These are phyloP conservation scores for Zoysia matrella DNA, from an alignment of 202 grass and related monocot genomes.

Conservation along the genomic window DNA sequence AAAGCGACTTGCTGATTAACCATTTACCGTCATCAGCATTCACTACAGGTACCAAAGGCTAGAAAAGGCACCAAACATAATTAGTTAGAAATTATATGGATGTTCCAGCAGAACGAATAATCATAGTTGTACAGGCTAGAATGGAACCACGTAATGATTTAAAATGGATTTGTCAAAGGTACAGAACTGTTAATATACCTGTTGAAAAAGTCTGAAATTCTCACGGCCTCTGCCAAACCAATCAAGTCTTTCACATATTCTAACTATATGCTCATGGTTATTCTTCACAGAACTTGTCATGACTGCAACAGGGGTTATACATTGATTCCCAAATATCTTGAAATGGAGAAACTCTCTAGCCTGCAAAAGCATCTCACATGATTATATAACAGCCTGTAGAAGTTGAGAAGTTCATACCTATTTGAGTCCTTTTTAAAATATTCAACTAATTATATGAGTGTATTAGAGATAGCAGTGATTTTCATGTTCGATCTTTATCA, in stretches of 20 bases:
- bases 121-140: slow-evolving; percentile 6
- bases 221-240: slow-evolving; percentile 93
- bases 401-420: not conserved
- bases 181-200: slow-evolving; percentile 54
- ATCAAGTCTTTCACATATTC: slow-evolving; percentile 76
- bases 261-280: slow-evolving; percentile 82
- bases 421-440: slow-evolving; percentile 10
- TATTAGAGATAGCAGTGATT: not conserved
- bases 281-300: slow-evolving; percentile 99
- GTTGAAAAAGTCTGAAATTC: slow-evolving; percentile 86
- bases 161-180: not conserved
- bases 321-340: slow-evolving; percentile 91
- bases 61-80: slow-evolving; percentile 43
- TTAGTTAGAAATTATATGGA: slow-evolving; percentile 8
- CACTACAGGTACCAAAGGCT: slow-evolving; percentile 97
- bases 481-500: slow-evolving; percentile 6
- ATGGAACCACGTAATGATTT: not conserved
- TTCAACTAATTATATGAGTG: not conserved
- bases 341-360: slow-evolving; percentile 96
- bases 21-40: slow-evolving; percentile 84
- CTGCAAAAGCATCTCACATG: slow-evolving; percentile 47
- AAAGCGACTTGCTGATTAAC: slow-evolving; percentile 67
- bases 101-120: not conserved
- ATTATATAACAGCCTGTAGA: not conserved
- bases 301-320: slow-evolving; percentile 90